Evolutionary conservation across 352 stramenopile species (phyloP).

Genomic region (Peronospora destructor): DNA sequence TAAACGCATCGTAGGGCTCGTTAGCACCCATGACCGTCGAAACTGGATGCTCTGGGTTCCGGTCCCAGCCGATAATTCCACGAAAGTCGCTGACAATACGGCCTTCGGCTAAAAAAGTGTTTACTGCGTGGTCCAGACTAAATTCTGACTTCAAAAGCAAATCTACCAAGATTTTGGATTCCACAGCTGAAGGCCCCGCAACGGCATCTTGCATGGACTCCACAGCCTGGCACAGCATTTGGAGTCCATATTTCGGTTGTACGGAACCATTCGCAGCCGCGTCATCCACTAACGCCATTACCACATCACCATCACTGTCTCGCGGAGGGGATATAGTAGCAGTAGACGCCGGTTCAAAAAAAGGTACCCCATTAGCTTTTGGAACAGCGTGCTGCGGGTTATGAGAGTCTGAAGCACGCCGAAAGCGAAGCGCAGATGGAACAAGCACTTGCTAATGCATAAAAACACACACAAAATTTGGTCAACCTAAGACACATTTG

Average conservation of each 20-base stretch:
- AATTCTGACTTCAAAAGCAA: conserved; percentile 70
- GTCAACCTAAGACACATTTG: conserved; percentile 9
- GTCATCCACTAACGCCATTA: conserved; percentile 37
- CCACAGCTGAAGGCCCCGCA: conserved; percentile 38
- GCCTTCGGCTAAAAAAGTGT: conserved; percentile 77
- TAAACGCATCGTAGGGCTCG: conserved; percentile 52
- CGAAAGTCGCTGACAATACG: conserved; percentile 77
- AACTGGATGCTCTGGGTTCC: conserved; percentile 43
- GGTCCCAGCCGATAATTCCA: conserved; percentile 61
- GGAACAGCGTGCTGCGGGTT: conserved; percentile 7
- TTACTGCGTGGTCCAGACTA: conserved; percentile 72
- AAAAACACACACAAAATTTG: conserved; percentile 5
- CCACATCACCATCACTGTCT: conserved; percentile 60
- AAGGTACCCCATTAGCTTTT: conserved; percentile 14
- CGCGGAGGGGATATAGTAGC: conserved; percentile 9
- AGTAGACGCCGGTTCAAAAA: background rate
- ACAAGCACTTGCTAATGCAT: conserved; percentile 42
- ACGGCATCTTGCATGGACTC: conserved; percentile 80
- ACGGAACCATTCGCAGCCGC: conserved; percentile 21
- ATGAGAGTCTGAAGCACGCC: conserved; percentile 52
- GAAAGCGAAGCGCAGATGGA: conserved; percentile 62
- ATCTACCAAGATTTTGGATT: conserved; percentile 72
- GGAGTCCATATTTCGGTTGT: conserved; percentile 73
- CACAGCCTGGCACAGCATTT: conserved; percentile 64
- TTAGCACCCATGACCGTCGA: conserved; percentile 43